A percentile compares a stretch with the other conserved stretches of the same genome.
phyloP scores from a whole-genome alignment of 1,284 basidiomycete species.

The Cystobasidium slooffiae region DNA sequence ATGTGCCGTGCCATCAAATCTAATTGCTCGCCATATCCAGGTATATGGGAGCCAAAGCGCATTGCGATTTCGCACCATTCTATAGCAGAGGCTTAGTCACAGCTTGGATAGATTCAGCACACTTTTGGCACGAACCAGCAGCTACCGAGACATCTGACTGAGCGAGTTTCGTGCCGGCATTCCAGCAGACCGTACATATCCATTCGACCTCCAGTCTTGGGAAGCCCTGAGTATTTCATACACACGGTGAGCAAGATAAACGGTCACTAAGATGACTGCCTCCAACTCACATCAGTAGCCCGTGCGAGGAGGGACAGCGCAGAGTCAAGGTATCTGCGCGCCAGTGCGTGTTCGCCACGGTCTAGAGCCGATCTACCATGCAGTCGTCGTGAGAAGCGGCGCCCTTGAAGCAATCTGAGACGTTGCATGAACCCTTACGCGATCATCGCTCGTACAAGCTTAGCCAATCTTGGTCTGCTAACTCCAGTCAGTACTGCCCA shows the following conservation, averaged over 20 bases:
- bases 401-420: no score
- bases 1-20: slow-evolving; percentile 14
- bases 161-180: slow-evolving; percentile 7
- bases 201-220: slow-evolving; percentile 26
- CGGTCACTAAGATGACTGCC: background rate
- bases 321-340: background rate
- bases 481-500: background rate
- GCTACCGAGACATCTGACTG: background rate
- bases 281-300: background rate
- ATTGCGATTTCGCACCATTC: slow-evolving; percentile 28
- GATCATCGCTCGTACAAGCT: slow-evolving; percentile 20
- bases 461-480: background rate
- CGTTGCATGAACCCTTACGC: background rate
- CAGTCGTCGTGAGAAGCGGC: background rate
- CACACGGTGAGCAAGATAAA: background rate
- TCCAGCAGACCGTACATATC: slow-evolving; percentile 27
- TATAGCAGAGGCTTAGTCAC: background rate
- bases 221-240: background rate
- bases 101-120: background rate
- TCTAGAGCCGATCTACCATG: background rate
- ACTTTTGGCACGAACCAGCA: background rate
- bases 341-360: background rate
- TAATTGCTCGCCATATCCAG: slow-evolving; percentile 20
- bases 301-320: slow-evolving; percentile 4
- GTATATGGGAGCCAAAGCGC: slow-evolving; percentile 18